Evolutionary conservation across 2,329 filamentous ascomycete genomes (phyloP), one percentile per base, ranked within the genome.

Genomic region (Ploettnerulaceae sp.): DNA sequence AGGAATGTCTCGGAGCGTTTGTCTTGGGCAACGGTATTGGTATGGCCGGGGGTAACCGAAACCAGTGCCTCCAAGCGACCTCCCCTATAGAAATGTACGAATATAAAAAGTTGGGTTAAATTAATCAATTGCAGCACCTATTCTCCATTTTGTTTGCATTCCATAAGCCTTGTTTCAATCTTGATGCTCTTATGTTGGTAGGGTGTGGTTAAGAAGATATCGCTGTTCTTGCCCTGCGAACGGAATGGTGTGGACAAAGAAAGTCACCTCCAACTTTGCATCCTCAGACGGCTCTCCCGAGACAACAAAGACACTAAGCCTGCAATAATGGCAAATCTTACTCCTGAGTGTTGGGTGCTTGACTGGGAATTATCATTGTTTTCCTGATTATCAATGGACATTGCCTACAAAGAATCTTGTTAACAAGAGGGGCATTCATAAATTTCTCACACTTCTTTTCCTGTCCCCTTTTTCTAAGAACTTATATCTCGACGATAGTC

Each of bases 371-470:
- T 48, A 58, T 58, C 57, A 63, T 63, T 63, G 61, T 63, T 59
- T 56, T 57, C 46, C 53, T 53, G 35, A 47, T 46, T 46, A 57
- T 61, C 53, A 57, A 60, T 62, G 56, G 57, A 41, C 35, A 32
- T 42, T 59, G 54, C 56, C 55, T 53, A 62, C 59, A 63, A 63
- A 62, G 61, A 56, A 56, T 53, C 45, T 48, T 17, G 25, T 47
- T 51, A 53, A 60, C 53, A 62, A 62, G 59, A 62, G 56, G 56
- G 52, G 51, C 53, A 63, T 61, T 63, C 54, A 55, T 54, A 52
- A 44, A 48, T 52, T 47, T 51, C 51, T 38, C 24, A 20, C 36
- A 20, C 32, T 21, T 38, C n/a, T 22, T 25, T 38, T 15, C 22
- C n/a, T n/a, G 24, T 25, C 26, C 20, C 20, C 24, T 20, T 34